A percentile compares a stretch with the other conserved stretches of the same genome.
Evolutionary conservation across 495 filamentous ascomycete genomes (phyloP).

Genomic region (Saxispiralis lemnorum): DNA sequence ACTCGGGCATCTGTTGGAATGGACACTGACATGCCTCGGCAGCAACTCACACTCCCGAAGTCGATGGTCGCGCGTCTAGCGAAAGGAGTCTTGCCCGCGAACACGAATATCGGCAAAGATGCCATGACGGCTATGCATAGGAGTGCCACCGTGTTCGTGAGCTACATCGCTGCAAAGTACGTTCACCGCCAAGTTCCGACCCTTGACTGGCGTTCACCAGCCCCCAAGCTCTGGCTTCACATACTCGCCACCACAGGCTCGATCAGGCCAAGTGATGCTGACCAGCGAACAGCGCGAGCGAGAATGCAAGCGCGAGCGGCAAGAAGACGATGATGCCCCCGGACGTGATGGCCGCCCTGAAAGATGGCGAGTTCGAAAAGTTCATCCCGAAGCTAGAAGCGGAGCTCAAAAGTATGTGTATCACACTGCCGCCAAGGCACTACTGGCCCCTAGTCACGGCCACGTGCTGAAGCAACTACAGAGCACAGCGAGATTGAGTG

Average conservation of each 20-base stretch:
- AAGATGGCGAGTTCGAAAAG: conserved; percentile 65
- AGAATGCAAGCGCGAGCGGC: conserved; percentile 41
- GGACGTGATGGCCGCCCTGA: conserved; percentile 68
- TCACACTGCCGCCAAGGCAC: neutral
- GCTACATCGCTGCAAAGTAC: conserved; percentile 70
- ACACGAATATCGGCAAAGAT: conserved; percentile 87
- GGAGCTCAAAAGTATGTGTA: conserved; percentile 38
- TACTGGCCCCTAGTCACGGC: too few relatives aligned
- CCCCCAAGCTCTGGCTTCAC: too few relatives aligned
- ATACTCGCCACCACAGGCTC: neutral
- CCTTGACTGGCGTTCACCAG: too few relatives aligned
- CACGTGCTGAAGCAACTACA: neutral
- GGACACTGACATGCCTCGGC: neutral
- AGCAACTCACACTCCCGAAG: conserved; percentile 86
- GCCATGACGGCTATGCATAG: conserved; percentile 82
- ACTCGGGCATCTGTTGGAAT: too few relatives aligned
- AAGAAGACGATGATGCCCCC: conserved; percentile 74
- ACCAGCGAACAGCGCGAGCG: conserved; percentile 47
- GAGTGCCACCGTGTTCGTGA: conserved; percentile 86
- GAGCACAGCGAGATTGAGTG: conserved; percentile 43
- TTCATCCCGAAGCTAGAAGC: conserved; percentile 49
- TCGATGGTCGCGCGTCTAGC: conserved; percentile 86
- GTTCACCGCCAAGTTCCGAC: too few relatives aligned
- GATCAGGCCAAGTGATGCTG: neutral
- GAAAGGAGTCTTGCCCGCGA: conserved; percentile 89